Evolutionary conservation across 2,329 filamentous ascomycete species (phyloP).

Genomic region (Cadophora gregata): DNA sequence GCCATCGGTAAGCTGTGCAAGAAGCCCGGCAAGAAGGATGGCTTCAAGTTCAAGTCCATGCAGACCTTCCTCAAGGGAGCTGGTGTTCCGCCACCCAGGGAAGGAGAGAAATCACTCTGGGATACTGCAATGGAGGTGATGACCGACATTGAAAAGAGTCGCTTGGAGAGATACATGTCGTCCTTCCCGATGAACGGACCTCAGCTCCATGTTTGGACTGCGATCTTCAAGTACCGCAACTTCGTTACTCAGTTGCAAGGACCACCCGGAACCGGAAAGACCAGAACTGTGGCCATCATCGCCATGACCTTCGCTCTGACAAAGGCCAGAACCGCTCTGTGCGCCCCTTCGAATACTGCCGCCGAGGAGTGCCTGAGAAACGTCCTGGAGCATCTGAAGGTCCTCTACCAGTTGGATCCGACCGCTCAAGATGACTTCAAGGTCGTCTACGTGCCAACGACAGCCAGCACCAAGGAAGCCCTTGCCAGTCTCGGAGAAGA

Average conservation of each 20-base stretch:
- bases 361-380: neutral
- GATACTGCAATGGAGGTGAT: neutral
- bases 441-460: constrained; percentile 6
- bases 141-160: neutral
- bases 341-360: constrained; percentile 24
- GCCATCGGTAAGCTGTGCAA: neutral
- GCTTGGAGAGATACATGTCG: neutral
- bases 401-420: neutral
- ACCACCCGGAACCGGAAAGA: constrained; percentile 30
- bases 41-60: neutral
- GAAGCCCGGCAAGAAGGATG: neutral
- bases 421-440: neutral
- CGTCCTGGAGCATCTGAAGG: neutral
- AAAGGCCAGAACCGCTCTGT: neutral
- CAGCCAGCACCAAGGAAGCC: neutral
- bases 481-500: neutral
- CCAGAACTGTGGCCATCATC: neutral
- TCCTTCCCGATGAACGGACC: neutral
- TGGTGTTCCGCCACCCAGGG: neutral
- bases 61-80: neutral
- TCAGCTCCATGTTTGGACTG: neutral
- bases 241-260: constrained; percentile 9
- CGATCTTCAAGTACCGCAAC: neutral
- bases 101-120: neutral
- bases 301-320: constrained; percentile 15